Evolutionary conservation across 2,329 filamentous ascomycete genomes (phyloP).

Genomic region (Aspergillus sp.): DNA sequence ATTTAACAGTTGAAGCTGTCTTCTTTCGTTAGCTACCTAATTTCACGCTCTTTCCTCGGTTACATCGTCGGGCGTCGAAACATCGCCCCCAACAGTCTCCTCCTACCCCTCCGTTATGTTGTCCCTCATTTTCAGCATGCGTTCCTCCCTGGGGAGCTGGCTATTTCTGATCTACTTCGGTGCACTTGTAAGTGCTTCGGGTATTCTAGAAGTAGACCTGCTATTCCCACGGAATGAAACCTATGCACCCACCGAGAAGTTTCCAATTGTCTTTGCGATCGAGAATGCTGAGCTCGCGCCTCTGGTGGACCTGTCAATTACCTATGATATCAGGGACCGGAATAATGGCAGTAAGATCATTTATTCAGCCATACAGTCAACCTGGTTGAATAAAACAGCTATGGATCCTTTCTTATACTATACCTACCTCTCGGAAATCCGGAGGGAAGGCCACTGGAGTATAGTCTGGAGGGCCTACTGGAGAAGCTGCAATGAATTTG

Average conservation of each 20-base stretch:
- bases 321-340: neutral
- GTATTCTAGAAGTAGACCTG: slow-evolving; percentile 1
- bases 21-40: no score
- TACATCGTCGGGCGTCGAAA: neutral
- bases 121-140: neutral
- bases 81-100: neutral
- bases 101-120: neutral
- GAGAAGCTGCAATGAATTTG: slow-evolving; percentile 1
- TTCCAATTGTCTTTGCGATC: slow-evolving; percentile 1
- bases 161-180: neutral
- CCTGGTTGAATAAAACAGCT: neutral
- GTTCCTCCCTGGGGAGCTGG: neutral
- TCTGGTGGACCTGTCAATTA: neutral
- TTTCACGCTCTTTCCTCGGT: neutral
- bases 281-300: neutral
- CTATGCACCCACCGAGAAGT: slow-evolving; percentile 1
- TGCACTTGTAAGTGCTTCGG: neutral
- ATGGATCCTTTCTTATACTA: slow-evolving; percentile 1
- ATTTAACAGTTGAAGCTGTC: neutral
- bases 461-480: neutral
- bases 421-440: neutral
- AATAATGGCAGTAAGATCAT: neutral
- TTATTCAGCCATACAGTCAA: neutral
- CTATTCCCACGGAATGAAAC: slow-evolving; percentile 4
- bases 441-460: neutral